Conservation (phyloP, 177 flowering plant genomes). For the Vitis hybrid region DNA sequence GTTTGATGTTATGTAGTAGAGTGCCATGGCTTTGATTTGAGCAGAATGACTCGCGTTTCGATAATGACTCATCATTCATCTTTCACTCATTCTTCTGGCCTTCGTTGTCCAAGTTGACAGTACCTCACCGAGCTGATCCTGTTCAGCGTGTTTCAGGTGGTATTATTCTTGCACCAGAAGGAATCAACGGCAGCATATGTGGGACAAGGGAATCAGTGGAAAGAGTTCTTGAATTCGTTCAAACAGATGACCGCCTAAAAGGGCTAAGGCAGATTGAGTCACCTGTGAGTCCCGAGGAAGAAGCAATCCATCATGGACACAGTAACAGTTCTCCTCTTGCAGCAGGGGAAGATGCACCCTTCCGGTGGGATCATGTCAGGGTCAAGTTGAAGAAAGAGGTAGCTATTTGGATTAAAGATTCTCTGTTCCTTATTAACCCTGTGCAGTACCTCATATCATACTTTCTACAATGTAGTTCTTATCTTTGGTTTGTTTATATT, state of each 20-base stretch:
- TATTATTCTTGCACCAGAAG: conserved; percentile 95
- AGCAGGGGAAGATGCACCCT: conserved; percentile 97
- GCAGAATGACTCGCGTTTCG: too few species aligned
- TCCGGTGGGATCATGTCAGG: conserved; percentile 98
- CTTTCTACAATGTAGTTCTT: neutral
- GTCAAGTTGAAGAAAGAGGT: conserved; percentile 96
- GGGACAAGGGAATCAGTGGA: conserved; percentile 79
- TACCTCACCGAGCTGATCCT: conserved; percentile 60
- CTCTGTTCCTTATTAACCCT: neutral
- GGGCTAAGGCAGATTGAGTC: conserved; percentile 82
- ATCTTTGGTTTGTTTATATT: neutral
- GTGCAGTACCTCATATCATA: neutral
- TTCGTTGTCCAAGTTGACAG: neutral
- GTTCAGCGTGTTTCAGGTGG: conserved; percentile 99
- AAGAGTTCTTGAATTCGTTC: conserved; percentile 71
- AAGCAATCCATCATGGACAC: conserved; percentile 95
- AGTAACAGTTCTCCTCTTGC: conserved; percentile 81
- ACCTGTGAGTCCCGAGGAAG: conserved; percentile 94
- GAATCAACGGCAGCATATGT: conserved; percentile 97
- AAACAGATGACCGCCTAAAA: conserved; percentile 62
- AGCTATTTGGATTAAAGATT: neutral
- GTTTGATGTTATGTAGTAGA: too few species aligned
- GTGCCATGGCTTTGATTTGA: too few species aligned
- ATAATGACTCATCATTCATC: neutral
- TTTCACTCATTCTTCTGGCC: neutral